Evolutionary conservation across 768 basidiomycete species (phyloP).

Genomic region (Rhodotorula diobovata): DNA sequence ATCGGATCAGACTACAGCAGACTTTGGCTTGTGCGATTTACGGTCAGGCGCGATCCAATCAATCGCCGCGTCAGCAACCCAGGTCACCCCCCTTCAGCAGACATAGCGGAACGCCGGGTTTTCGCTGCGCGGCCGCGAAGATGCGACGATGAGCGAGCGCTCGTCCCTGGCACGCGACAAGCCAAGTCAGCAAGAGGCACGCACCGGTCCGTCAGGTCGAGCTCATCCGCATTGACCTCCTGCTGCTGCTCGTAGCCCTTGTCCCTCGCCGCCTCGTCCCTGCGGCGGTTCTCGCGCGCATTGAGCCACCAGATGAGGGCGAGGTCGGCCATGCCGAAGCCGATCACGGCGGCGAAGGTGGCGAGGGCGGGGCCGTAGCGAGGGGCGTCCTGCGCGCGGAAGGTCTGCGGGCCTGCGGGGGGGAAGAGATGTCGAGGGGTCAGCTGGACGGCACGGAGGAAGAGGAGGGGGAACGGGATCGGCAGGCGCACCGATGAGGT

Average conservation of each 20-base stretch:
- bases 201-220: slow-evolving; percentile 9
- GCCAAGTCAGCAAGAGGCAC: neutral
- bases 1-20: too few species aligned
- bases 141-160: neutral
- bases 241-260: neutral
- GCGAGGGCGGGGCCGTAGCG: slow-evolving; percentile 7
- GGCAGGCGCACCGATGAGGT: slow-evolving; percentile 1
- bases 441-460: too few species aligned
- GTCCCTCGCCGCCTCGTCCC: neutral
- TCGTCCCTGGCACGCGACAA: too few species aligned
- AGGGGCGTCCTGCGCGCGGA: slow-evolving; percentile 4
- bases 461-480: too few species aligned
- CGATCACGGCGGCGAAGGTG: neutral
- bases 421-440: too few species aligned
- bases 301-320: slow-evolving; percentile 4
- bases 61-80: too few species aligned
- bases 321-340: neutral
- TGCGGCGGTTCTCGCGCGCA: slow-evolving; percentile 6
- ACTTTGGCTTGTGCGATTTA: too few species aligned
- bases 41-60: too few species aligned
- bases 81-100: too few species aligned
- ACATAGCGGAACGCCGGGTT: slow-evolving; percentile 5
- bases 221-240: slow-evolving; percentile 6
- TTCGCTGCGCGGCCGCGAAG: neutral
- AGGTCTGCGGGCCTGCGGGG: slow-evolving; percentile 1